Percentiles rank a stretch among this genome's conserved stretches.
These are phyloP conservation scores for Amanita rubescens DNA, from an alignment of 768 basidiomycete genomes.

Conservation along the genomic window DNA sequence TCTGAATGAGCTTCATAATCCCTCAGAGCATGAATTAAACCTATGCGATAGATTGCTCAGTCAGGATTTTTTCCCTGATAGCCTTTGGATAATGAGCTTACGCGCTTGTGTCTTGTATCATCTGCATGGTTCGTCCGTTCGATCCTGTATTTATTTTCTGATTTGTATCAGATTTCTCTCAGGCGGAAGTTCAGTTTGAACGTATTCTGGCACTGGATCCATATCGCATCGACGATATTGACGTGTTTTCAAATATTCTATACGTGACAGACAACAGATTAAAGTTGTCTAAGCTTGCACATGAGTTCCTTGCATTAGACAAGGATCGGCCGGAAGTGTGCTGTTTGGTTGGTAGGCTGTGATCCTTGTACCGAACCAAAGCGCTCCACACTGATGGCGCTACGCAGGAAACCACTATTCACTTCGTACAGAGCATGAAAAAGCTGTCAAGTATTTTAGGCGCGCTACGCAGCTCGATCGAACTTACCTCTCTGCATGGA, in stretches of 20 bases:
- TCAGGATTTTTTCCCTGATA: conserved; percentile 69
- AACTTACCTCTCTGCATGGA: conserved; percentile 96
- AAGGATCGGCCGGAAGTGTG: conserved; percentile 95
- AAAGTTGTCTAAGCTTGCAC: conserved; percentile 86
- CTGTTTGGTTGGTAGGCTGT: conserved; percentile 78
- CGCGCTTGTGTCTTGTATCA: conserved; percentile 86
- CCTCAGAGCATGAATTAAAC: conserved; percentile 77
- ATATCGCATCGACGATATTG: conserved; percentile 88
- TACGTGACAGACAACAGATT: conserved; percentile 89
- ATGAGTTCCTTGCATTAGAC: conserved; percentile 83
- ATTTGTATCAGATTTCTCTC: conserved; percentile 64
- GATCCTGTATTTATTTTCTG: conserved; percentile 6
- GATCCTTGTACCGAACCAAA: background rate
- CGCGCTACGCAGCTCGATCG: conserved; percentile 93
- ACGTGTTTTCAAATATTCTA: conserved; percentile 93
- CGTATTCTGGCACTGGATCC: conserved; percentile 76
- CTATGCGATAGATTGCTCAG: conserved; percentile 74
- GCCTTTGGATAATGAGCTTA: conserved; percentile 80
- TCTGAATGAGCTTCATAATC: conserved; percentile 82
- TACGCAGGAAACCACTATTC: conserved; percentile 93
- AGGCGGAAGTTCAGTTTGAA: conserved; percentile 82
- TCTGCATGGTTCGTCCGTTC: conserved; percentile 63
- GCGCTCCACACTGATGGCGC: background rate
- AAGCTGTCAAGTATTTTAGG: conserved; percentile 92
- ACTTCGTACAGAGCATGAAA: conserved; percentile 86